Percentiles rank a stretch among this genome's conserved stretches.
These are phyloP conservation scores for Westerdykella aurantiaca DNA, from an alignment of 2,329 filamentous ascomycete genomes.

Conservation along the genomic window DNA sequence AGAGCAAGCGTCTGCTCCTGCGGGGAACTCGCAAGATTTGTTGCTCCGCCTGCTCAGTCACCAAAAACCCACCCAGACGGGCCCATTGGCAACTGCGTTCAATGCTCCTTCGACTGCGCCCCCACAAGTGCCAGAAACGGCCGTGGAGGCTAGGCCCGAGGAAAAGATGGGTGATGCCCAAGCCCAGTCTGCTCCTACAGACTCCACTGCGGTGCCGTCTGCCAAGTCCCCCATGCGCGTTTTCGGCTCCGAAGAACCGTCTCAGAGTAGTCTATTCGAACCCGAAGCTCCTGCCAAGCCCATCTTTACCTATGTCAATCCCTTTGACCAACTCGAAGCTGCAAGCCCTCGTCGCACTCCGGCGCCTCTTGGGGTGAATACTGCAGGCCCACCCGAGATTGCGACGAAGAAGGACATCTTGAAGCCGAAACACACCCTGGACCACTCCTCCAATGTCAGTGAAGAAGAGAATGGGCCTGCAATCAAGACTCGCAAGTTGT, in stretches of 20 bases:
- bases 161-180: slow-evolving; percentile 38
- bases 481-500: slow-evolving; percentile 12
- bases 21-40: slow-evolving; percentile 72
- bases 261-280: slow-evolving; percentile 30
- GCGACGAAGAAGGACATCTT: slow-evolving; percentile 42
- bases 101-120: slow-evolving; percentile 22
- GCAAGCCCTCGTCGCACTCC: slow-evolving; percentile 53
- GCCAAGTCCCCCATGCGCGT: slow-evolving; percentile 26
- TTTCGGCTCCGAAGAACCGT: slow-evolving; percentile 30
- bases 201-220: slow-evolving; percentile 10
- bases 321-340: slow-evolving; percentile 63
- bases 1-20: slow-evolving; percentile 23
- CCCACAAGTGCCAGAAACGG: slow-evolving; percentile 38
- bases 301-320: slow-evolving; percentile 66
- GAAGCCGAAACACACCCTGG: slow-evolving; percentile 40
- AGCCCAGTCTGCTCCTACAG: slow-evolving; percentile 24
- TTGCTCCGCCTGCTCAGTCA: slow-evolving; percentile 80
- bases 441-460: slow-evolving; percentile 27
- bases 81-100: slow-evolving; percentile 22
- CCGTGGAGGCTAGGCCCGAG: slow-evolving; percentile 41
- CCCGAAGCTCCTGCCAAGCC: slow-evolving; percentile 35
- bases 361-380: slow-evolving; percentile 12
- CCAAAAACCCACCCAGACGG: slow-evolving; percentile 47
- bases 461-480: slow-evolving; percentile 21
- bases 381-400: slow-evolving; percentile 10